Evolutionary conservation across 495 filamentous ascomycete species (phyloP).

Genomic region (Xylaria castorea): DNA sequence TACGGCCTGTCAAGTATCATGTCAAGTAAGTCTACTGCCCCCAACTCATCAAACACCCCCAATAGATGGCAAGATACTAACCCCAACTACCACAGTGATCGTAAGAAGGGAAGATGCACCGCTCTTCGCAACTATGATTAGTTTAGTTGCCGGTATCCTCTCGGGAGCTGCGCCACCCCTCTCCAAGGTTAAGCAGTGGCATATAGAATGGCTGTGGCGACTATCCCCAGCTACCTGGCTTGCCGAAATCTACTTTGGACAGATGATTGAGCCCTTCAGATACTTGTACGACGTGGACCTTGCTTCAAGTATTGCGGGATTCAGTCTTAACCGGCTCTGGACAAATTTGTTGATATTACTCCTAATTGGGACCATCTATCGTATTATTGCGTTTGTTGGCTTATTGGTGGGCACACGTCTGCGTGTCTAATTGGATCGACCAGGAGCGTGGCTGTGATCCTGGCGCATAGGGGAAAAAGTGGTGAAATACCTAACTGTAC

Average conservation of each 20-base stretch:
- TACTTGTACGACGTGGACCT: conserved; percentile 55
- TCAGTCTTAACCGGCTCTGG: conserved; percentile 45
- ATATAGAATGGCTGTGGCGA: conserved; percentile 63
- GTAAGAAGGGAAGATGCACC: conserved; percentile 56
- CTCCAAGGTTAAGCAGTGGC: conserved; percentile 55
- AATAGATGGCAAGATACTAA: neutral
- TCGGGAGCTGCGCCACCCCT: conserved; percentile 59
- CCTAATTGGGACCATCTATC: conserved; percentile 47
- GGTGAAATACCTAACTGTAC: neutral
- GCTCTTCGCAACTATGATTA: conserved; percentile 54
- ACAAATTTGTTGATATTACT: conserved; percentile 48
- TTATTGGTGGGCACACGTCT: conserved; percentile 39
- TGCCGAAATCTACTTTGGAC: conserved; percentile 61
- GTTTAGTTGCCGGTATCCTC: conserved; percentile 56
- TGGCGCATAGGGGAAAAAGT: neutral
- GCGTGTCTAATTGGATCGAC: conserved; percentile 25
- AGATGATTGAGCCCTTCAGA: conserved; percentile 52
- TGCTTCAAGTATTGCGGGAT: conserved; percentile 47
- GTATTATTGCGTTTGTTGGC: conserved; percentile 51
- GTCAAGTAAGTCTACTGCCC: conserved; percentile 28
- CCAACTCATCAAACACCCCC: neutral
- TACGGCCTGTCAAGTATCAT: conserved; percentile 61
- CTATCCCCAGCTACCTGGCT: conserved; percentile 61
- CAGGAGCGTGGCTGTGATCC: neutral
- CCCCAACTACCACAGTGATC: conserved; percentile 39